These are phyloP conservation scores for Gastrolobium bilobum DNA, from an alignment of 306 rosid genomes.

Conservation along the genomic window DNA sequence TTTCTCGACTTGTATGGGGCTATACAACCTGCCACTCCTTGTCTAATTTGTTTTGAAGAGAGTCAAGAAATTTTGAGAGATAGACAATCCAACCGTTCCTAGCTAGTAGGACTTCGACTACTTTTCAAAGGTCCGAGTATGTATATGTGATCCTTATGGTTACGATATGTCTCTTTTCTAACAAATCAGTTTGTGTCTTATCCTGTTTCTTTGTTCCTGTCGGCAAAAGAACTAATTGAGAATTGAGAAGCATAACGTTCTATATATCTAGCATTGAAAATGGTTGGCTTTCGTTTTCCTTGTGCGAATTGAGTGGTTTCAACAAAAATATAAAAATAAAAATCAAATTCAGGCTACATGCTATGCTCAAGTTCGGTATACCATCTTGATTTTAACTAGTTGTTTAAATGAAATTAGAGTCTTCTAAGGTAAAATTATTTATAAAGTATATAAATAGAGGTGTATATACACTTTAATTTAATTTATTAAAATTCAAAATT, in stretches of 20 bases:
- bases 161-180: background rate
- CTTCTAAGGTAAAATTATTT: no score
- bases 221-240: background rate
- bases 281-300: slow-evolving; percentile 23
- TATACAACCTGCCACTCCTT: slow-evolving; percentile 15
- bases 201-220: slow-evolving; percentile 1
- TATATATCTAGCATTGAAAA: background rate
- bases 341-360: background rate
- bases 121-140: slow-evolving; percentile 15
- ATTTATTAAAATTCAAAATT: no score
- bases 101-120: slow-evolving; percentile 16
- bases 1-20: background rate
- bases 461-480: no score
- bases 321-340: background rate
- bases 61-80: background rate
- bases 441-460: no score
- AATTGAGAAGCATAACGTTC: background rate
- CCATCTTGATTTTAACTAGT: background rate
- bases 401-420: background rate
- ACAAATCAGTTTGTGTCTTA: background rate
- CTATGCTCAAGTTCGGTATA: background rate
- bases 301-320: slow-evolving; percentile 21
- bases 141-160: background rate
- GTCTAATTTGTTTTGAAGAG: slow-evolving; percentile 3
- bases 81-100: slow-evolving; percentile 19